These are phyloP conservation scores for Mycena crocata DNA, from an alignment of 768 basidiomycete species.

Conservation along the genomic window DNA sequence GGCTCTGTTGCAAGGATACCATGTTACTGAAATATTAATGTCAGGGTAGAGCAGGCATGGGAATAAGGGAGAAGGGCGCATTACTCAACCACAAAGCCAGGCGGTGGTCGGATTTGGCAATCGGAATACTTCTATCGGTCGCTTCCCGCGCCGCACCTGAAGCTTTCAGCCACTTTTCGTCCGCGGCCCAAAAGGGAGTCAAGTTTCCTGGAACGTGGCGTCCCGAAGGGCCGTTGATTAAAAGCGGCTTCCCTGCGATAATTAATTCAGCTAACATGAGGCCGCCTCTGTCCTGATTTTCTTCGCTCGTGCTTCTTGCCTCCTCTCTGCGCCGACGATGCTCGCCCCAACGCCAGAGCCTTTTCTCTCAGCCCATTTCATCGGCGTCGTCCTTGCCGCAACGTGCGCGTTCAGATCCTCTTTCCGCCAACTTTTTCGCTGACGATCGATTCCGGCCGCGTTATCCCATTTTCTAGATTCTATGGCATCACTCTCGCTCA, in stretches of 20 bases:
- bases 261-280: slow-evolving; percentile 19
- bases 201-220: slow-evolving; percentile 1
- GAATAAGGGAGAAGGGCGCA: neutral
- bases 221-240: too few relatives aligned
- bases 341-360: slow-evolving; percentile 7
- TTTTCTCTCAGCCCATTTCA: slow-evolving; percentile 21
- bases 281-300: slow-evolving; percentile 21
- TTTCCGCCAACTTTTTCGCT: neutral
- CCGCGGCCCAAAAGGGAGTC: slow-evolving; percentile 13
- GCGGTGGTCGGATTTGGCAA: slow-evolving; percentile 2
- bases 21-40: slow-evolving; percentile 6
- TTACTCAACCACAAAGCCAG: neutral
- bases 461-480: slow-evolving; percentile 36
- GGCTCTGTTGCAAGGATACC: neutral
- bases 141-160: slow-evolving; percentile 19
- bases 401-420: slow-evolving; percentile 35
- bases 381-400: slow-evolving; percentile 47
- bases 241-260: too few relatives aligned
- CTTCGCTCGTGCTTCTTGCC: slow-evolving; percentile 19
- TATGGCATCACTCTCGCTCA: slow-evolving; percentile 50
- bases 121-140: neutral
- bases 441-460: neutral
- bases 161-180: too few relatives aligned
- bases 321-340: slow-evolving; percentile 16
- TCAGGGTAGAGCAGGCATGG: slow-evolving; percentile 17